phyloP scores from a whole-genome alignment of 345 rosid genomes.

The Pugionium cornutum region DNA sequence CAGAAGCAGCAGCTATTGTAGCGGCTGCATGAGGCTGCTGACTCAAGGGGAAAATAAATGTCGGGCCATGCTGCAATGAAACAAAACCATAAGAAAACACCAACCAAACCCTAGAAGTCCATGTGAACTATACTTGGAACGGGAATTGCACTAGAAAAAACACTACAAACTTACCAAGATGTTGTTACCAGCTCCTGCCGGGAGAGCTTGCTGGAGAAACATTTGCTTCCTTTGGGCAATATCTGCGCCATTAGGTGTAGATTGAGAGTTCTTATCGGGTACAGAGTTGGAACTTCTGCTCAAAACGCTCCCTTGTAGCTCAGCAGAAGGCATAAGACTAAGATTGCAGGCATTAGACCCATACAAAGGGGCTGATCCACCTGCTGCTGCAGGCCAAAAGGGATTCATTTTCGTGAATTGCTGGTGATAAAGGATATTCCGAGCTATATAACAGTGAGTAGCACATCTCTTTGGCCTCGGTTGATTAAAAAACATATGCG shows the following conservation, averaged over 20 bases:
- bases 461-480: conserved; percentile 91
- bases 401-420: conserved; percentile 80
- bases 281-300: conserved; percentile 52
- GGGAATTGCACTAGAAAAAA: neutral
- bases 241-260: conserved; percentile 54
- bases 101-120: no score
- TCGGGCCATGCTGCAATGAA: conserved; percentile 65
- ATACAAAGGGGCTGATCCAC: conserved; percentile 70
- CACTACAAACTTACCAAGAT: conserved; percentile 58
- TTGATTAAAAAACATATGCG: conserved; percentile 68
- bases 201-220: conserved; percentile 76
- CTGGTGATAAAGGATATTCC: conserved; percentile 69
- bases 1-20: conserved; percentile 62
- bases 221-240: conserved; percentile 78
- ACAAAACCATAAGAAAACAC: neutral
- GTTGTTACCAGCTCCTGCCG: conserved; percentile 76
- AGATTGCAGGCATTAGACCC: conserved; percentile 82
- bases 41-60: conserved; percentile 84
- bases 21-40: conserved; percentile 81
- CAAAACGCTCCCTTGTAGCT: conserved; percentile 56
- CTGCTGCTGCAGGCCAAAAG: conserved; percentile 87
- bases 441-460: conserved; percentile 90
- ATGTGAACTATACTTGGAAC: no score
- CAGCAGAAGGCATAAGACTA: conserved; percentile 72
- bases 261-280: conserved; percentile 63